Evolutionary conservation across 352 stramenopile genomes (phyloP).

Genomic region (Globisporangium abappressorium): DNA sequence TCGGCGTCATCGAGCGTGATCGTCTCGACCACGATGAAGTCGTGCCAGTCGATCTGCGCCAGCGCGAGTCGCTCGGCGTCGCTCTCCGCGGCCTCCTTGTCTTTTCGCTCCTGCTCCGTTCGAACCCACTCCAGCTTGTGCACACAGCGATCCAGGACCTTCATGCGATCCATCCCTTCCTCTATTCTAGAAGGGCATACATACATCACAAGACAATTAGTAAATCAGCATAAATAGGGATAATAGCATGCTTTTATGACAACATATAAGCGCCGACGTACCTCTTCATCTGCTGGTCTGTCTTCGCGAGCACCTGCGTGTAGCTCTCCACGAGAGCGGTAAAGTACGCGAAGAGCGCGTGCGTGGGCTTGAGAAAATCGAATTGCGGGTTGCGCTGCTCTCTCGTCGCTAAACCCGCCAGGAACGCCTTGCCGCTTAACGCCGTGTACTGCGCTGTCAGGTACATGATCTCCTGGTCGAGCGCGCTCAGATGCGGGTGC

Average conservation of each 20-base stretch:
- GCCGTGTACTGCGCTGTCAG: slow-evolving; percentile 98
- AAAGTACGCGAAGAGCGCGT: slow-evolving; percentile 98
- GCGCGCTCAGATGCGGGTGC: slow-evolving; percentile 85
- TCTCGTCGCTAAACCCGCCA: slow-evolving; percentile 90
- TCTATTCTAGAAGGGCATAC: slow-evolving; percentile 34
- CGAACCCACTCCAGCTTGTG: slow-evolving; percentile 82
- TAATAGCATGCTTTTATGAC: background rate
- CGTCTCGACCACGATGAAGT: slow-evolving; percentile 99
- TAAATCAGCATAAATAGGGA: background rate
- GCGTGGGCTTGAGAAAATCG: slow-evolving; percentile 97
- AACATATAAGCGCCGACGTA: slow-evolving; percentile 17
- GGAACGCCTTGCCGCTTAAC: slow-evolving; percentile 93
- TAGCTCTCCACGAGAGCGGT: slow-evolving; percentile 97
- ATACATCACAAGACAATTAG: background rate
- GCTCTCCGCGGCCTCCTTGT: slow-evolving; percentile 65
- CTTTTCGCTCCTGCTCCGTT: slow-evolving; percentile 69
- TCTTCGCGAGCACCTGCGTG: slow-evolving; percentile 80
- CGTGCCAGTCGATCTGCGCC: slow-evolving; percentile 97
- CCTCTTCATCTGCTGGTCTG: slow-evolving; percentile 65
- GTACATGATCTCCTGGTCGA: slow-evolving; percentile 98
- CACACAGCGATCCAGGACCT: slow-evolving; percentile 82
- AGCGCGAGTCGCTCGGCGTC: slow-evolving; percentile 73
- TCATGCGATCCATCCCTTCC: slow-evolving; percentile 79
- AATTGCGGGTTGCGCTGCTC: slow-evolving; percentile 98
- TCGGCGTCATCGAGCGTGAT: slow-evolving; percentile 95